Percentiles rank a stretch among this genome's conserved stretches.
Evolutionary conservation across 345 rosid genomes (phyloP).

Genomic region (Atalantia buxifolia): DNA sequence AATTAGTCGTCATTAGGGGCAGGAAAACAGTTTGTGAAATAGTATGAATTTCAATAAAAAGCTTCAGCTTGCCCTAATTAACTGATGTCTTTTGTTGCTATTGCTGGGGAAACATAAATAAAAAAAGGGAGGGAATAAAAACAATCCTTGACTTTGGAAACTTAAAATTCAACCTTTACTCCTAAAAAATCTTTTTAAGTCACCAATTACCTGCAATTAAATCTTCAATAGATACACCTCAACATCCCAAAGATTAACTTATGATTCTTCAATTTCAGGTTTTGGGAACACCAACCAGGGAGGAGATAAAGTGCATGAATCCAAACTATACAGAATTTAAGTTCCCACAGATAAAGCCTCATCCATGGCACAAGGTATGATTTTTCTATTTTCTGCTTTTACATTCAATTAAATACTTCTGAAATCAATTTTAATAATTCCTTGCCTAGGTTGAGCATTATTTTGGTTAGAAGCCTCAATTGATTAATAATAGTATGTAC

Average conservation of each 20-base stretch:
- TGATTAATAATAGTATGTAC: background rate
- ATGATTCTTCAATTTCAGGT: conserved; percentile 42
- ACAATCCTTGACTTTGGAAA: background rate
- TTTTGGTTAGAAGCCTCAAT: background rate
- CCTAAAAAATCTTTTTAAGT: background rate
- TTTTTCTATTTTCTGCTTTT: background rate
- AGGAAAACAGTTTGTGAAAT: background rate
- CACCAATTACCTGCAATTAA: background rate
- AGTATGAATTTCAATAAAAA: background rate
- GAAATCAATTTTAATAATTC: background rate
- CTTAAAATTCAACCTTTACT: background rate
- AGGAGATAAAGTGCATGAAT: conserved; percentile 99
- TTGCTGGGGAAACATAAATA: background rate
- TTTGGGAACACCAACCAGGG: conserved; percentile 94
- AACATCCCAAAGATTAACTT: conserved; percentile 9
- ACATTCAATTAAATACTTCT: background rate
- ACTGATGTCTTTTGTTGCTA: background rate
- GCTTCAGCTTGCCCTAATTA: background rate
- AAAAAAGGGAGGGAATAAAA: background rate
- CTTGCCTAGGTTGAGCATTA: background rate
- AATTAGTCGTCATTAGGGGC: background rate
- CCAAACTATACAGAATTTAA: conserved; percentile 91
- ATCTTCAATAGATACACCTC: conserved; percentile 11
- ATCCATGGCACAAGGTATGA: conserved; percentile 94
- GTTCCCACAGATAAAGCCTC: conserved; percentile 94